Evolutionary conservation across 1,284 basidiomycete genomes (phyloP).

Genomic region (Entoloma clypeatum): DNA sequence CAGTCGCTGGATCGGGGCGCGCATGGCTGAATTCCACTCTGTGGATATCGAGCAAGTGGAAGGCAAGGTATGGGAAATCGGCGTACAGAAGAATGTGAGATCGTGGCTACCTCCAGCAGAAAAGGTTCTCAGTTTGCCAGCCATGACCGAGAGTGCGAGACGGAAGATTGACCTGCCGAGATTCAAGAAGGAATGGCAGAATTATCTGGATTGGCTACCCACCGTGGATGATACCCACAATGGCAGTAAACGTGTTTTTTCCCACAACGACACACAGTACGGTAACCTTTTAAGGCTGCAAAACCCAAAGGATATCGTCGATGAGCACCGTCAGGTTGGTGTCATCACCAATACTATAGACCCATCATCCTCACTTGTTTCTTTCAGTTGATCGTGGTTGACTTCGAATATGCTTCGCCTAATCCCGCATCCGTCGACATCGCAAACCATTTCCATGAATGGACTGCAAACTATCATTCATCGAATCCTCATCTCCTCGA

Average conservation of each 20-base stretch:
- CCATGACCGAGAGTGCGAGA: slow-evolving; percentile 40
- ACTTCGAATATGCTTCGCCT: slow-evolving; percentile 91
- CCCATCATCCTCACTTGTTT: slow-evolving; percentile 14
- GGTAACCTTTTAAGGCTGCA: slow-evolving; percentile 84
- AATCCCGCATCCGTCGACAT: slow-evolving; percentile 92
- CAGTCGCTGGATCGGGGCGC: slow-evolving; percentile 80
- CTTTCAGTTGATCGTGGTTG: slow-evolving; percentile 83
- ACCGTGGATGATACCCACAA: slow-evolving; percentile 53
- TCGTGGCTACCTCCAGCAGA: slow-evolving; percentile 64
- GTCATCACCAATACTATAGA: slow-evolving; percentile 8
- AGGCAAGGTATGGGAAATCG: slow-evolving; percentile 53
- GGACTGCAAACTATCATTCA: slow-evolving; percentile 87
- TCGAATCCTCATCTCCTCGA: slow-evolving; percentile 71
- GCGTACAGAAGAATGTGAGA: slow-evolving; percentile 56
- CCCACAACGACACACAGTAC: slow-evolving; percentile 93
- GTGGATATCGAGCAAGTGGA: slow-evolving; percentile 78
- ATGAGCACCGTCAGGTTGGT: slow-evolving; percentile 66
- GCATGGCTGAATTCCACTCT: slow-evolving; percentile 92
- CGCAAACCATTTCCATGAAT: slow-evolving; percentile 95
- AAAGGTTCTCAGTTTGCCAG: slow-evolving; percentile 56
- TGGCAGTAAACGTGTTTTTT: slow-evolving; percentile 65
- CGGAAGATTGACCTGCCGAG: slow-evolving; percentile 54
- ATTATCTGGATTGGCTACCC: slow-evolving; percentile 67
- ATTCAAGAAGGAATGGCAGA: slow-evolving; percentile 64
- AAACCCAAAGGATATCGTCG: slow-evolving; percentile 46